phyloP scores from a whole-genome alignment of 2,329 filamentous ascomycete genomes.

The Tolypocladium endophyticum region DNA sequence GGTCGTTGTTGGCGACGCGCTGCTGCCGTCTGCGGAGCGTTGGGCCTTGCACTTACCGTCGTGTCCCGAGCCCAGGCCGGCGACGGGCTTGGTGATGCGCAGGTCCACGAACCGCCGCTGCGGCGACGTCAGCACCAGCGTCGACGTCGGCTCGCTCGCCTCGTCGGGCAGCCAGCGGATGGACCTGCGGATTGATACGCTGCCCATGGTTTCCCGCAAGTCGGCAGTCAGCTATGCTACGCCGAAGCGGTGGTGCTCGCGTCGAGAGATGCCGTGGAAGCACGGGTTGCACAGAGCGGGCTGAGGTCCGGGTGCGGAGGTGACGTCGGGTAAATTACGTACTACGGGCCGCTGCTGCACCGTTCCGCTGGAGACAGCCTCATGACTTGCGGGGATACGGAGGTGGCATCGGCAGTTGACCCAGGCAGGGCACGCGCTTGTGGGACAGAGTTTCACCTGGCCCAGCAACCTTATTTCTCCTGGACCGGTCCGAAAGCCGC shows the following conservation, averaged over 20 bases:
- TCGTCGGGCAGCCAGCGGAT: conserved; percentile 46
- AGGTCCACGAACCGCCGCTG: conserved; percentile 49
- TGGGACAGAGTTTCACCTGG: too few species aligned
- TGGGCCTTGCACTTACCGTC: too few species aligned
- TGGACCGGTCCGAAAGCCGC: too few species aligned
- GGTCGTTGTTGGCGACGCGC: neutral
- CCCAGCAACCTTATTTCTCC: too few species aligned
- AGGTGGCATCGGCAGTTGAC: neutral
- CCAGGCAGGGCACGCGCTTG: too few species aligned
- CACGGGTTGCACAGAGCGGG: neutral
- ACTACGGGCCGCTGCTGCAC: neutral
- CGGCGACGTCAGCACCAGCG: conserved; percentile 53
- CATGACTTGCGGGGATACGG: too few species aligned
- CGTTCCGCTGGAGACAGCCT: too few species aligned
- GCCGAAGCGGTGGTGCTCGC: neutral
- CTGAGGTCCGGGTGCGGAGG: neutral
- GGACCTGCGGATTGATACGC: conserved; percentile 46
- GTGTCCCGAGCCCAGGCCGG: conserved; percentile 1
- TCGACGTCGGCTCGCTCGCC: conserved; percentile 50
- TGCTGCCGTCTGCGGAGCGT: neutral
- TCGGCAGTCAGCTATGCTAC: neutral
- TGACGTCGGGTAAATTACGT: neutral
- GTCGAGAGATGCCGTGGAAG: neutral
- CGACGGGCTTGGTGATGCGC: conserved; percentile 34
- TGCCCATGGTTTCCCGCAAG: conserved; percentile 21